phyloP scores from a whole-genome alignment of 208 protist species.

The Trypanosoma melophagium region DNA sequence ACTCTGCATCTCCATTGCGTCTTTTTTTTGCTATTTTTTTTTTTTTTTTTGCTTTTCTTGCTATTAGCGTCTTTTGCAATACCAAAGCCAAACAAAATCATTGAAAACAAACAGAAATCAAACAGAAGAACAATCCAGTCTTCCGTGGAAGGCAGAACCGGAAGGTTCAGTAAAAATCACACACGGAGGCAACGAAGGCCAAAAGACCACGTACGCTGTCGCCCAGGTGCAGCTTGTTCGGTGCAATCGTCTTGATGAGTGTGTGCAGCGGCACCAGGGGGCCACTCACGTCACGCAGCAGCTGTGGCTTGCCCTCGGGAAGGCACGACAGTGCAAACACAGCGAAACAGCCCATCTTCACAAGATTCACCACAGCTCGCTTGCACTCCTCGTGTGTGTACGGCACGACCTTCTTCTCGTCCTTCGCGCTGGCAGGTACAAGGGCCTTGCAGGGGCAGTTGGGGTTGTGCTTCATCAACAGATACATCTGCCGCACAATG shows the following conservation, averaged over 20 bases:
- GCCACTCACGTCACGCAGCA: constrained; percentile 63
- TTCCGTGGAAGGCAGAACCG: too few species aligned
- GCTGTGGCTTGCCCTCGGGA: constrained; percentile 72
- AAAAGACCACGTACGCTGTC: constrained; percentile 74
- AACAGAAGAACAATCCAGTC: constrained; percentile 3
- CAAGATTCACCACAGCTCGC: constrained; percentile 60
- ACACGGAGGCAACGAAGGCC: constrained; percentile 77
- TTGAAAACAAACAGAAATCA: constrained; percentile 12
- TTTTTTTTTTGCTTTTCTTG: too few species aligned
- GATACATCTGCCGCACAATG: constrained; percentile 69
- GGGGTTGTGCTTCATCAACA: constrained; percentile 62
- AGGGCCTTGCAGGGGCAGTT: constrained; percentile 4
- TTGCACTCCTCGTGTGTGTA: constrained; percentile 76
- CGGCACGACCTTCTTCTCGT: constrained; percentile 9
- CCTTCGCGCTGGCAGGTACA: background rate
- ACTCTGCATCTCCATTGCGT: too few species aligned
- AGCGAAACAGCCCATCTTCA: constrained; percentile 83
- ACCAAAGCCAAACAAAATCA: too few species aligned
- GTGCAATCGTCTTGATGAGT: constrained; percentile 60
- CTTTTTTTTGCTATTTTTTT: too few species aligned
- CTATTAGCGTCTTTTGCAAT: background rate
- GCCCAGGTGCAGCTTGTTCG: constrained; percentile 64
- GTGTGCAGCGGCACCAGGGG: constrained; percentile 75
- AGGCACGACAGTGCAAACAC: constrained; percentile 82
- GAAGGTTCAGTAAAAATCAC: constrained; percentile 77